Percentiles rank a stretch among this genome's conserved stretches.
phyloP scores from a whole-genome alignment of 2,329 filamentous ascomycete species.

The Epichloe bromicola region DNA sequence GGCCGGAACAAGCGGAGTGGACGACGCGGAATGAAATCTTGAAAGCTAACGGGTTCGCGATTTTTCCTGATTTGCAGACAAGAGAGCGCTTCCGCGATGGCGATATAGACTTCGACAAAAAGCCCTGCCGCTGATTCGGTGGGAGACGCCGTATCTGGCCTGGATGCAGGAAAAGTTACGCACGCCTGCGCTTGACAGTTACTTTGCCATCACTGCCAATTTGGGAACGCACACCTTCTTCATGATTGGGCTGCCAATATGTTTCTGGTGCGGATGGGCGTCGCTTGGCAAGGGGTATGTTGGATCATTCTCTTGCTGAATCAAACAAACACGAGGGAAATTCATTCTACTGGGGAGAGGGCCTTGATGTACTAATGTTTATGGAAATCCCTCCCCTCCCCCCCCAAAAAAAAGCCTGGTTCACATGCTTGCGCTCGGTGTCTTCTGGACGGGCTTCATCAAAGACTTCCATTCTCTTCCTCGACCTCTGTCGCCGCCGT shows the following conservation, averaged over 20 bases:
- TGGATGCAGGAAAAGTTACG: constrained; percentile 70
- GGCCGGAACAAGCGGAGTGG: neutral
- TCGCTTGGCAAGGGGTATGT: constrained; percentile 76
- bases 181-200: constrained; percentile 77
- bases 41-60: constrained; percentile 4
- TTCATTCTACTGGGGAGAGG: no score
- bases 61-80: constrained; percentile 43
- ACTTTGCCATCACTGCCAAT: constrained; percentile 94
- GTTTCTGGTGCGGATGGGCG: constrained; percentile 92
- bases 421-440: constrained; percentile 64
- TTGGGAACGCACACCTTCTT: constrained; percentile 97
- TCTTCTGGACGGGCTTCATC: constrained; percentile 82
- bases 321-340: neutral
- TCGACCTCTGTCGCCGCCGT: constrained; percentile 77
- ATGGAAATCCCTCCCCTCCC: no score
- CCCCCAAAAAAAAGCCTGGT: constrained; percentile 46
- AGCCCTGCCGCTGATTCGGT: constrained; percentile 75
- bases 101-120: constrained; percentile 72
- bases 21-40: neutral
- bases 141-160: constrained; percentile 91
- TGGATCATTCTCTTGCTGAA: neutral
- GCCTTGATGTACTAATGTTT: neutral
- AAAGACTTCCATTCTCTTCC: constrained; percentile 92
- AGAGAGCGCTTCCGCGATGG: constrained; percentile 72
- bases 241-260: constrained; percentile 85